Base-by-base conservation (phyloP, 495 filamentous ascomycete genomes). In the Cladorrhinum samala region DNA sequence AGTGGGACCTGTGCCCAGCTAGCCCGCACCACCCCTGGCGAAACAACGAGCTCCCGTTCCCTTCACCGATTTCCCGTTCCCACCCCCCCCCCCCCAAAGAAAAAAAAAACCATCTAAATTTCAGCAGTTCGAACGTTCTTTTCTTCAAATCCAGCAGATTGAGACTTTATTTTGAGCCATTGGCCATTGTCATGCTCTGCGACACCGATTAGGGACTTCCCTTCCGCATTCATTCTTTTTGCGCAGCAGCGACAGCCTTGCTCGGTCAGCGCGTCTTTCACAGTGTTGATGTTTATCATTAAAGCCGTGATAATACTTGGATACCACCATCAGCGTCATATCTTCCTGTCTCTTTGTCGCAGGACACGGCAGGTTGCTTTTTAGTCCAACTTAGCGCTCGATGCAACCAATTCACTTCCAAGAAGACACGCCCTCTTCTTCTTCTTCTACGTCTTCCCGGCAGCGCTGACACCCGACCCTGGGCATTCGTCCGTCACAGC, bases 151-250 rank as follows among this genome's bases (percentile, higher is more conserved):
- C 41, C 45, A 37, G 56, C 48, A 16, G 47, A 59, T 55, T 52
- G 52, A 44, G 43, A 43, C 17, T 48, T 54, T 48, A 27, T 55
- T 59, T 52, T 13, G 18, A 52, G 52, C 56, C 56, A 59, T 59
- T 59, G 56, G 56, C 47, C 23, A 38, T 30, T 33, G 48, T 25
- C 16, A 38, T 46, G 47, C 43, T 39, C 33, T 52, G 52, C 38
- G 19, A 20, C 14, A 39, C 40, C 46, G 47, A 49, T 37, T 16
- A 49, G 48, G 36, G 18, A 23, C 43, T 52, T 48, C 37, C 30
- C 27, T 49, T 54, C 43, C 48, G 49, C 36, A 39, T 25, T 55
- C 56, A 9, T 25, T 59, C 56, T 16, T 59, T n/a, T 59, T 59
- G 21, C 44, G 43, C 48, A 52, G 17, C 47, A 44, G 37, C 17